Base-by-base conservation (phyloP, 306 rosid genomes). In the Cyamopsis tetragonoloba region DNA sequence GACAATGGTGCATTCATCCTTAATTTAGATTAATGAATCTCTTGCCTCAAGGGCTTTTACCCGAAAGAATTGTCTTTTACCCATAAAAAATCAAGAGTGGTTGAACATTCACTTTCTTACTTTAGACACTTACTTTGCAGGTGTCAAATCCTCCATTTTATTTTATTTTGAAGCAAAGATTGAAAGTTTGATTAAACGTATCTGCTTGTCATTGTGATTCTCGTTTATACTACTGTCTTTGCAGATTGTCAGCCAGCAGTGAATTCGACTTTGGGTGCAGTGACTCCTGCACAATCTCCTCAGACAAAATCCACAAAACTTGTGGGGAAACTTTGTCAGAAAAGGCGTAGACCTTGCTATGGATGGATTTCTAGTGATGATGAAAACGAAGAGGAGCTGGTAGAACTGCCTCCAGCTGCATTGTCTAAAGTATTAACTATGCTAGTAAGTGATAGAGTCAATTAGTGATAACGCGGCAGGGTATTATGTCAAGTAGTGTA, bases 281-380 rank as follows among this genome's bases (percentile, higher is more conserved):
- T n/a, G n/a, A 30, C 55, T 32, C 51, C 12, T 66, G 66, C 30
- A 50, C 11, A 24, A 14, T 38, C 35, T 66, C 44, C 59, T 34
- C 7, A 15, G 50, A 23, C 37, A n/a, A 24, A 39, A 53, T 35
- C 65, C 26, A 8, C 60, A 6, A 54, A 66, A 41, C 54, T 62
- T 65, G 54, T 1, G 31, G 12, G 61, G 28, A 49, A 7, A 23
- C 39, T 50, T 49, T 7, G 46, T 59, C 23, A 5, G 53, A 38
- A 24, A 57, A 66, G 39, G 66, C 71, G 71, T 27, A 79, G 5
- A 79, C 79, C 79, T 61, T 68, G 66, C 68, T n/a, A 60, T 73
- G 75, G 82, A 26, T 78, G 79, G 79, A 67, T 78, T 60, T 66
- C 66, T 60, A 4, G 14, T 71, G 78, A 78, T 32, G 73, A 54